Conservation (phyloP, 768 basidiomycete genomes). For the Amanita muscaria region DNA sequence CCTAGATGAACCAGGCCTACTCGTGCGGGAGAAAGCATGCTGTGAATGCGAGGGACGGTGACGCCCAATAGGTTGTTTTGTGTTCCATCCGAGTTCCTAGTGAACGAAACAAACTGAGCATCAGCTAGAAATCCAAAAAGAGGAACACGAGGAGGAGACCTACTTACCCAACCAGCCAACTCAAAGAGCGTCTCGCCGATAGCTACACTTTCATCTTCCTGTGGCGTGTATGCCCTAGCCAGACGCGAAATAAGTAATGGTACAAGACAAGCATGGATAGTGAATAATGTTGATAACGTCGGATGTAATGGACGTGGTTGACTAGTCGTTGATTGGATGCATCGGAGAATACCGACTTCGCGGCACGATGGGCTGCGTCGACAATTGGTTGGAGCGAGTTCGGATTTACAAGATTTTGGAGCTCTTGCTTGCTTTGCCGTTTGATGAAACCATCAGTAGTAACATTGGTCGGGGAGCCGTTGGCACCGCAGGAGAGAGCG, state of each 20-base stretch:
- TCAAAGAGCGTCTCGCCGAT: slow-evolving; percentile 54
- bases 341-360: too few species aligned
- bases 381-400: too few species aligned
- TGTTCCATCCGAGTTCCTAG: slow-evolving; percentile 23
- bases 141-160: slow-evolving; percentile 18
- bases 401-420: too few species aligned
- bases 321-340: not conserved
- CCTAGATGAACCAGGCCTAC: slow-evolving; percentile 3
- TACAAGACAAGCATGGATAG: slow-evolving; percentile 40
- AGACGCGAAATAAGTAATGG: slow-evolving; percentile 52
- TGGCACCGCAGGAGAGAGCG: too few species aligned
- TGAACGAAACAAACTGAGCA: not conserved
- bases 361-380: too few species aligned
- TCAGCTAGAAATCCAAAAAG: slow-evolving; percentile 1
- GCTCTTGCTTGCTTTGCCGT: too few species aligned
- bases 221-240: slow-evolving; percentile 56
- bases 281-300: slow-evolving; percentile 1
- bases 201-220: slow-evolving; percentile 60
- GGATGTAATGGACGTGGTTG: not conserved
- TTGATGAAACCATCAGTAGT: too few species aligned
- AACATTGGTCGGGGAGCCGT: too few species aligned
- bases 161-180: slow-evolving; percentile 49
- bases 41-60: slow-evolving; percentile 1
- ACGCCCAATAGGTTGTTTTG: slow-evolving; percentile 13
- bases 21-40: not conserved